Percentiles rank a stretch among this genome's conserved stretches.
phyloP scores from a whole-genome alignment of 106 monocot species.

The Gastrodia elata region DNA sequence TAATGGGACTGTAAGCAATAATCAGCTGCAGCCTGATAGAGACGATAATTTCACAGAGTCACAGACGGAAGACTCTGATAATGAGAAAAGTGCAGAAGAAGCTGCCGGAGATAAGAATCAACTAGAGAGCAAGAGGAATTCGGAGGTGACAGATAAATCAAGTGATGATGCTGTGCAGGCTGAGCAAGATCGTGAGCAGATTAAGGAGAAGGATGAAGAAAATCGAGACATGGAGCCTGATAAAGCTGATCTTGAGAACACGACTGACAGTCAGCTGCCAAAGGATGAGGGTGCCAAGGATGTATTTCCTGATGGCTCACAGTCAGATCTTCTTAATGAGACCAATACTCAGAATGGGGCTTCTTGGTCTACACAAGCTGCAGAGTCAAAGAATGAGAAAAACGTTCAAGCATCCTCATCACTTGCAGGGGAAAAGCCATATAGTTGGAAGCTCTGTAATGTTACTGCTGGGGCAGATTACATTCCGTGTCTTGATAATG shows the following conservation, averaged over 20 bases:
- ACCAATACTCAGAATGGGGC: slow-evolving; percentile 48
- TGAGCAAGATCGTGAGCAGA: slow-evolving; percentile 19
- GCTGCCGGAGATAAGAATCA: slow-evolving; percentile 11
- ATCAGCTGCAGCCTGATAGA: slow-evolving; percentile 6
- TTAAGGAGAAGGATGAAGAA: slow-evolving; percentile 22
- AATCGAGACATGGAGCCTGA: slow-evolving; percentile 21
- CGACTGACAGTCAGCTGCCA: slow-evolving; percentile 14
- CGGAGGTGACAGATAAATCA: slow-evolving; percentile 12
- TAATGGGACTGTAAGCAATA: slow-evolving; percentile 13
- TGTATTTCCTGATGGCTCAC: slow-evolving; percentile 51
- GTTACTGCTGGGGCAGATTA: slow-evolving; percentile 56
- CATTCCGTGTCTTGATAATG: slow-evolving; percentile 97
- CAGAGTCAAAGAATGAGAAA: slow-evolving; percentile 78
- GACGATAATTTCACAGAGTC: slow-evolving; percentile 3
- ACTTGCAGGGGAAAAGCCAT: slow-evolving; percentile 17
- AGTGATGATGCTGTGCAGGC: slow-evolving; percentile 16
- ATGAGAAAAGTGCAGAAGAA: slow-evolving; percentile 10
- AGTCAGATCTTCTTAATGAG: slow-evolving; percentile 79
- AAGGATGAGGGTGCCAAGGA: slow-evolving; percentile 26
- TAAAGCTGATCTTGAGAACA: slow-evolving; percentile 16
- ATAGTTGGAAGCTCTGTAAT: slow-evolving; percentile 84
- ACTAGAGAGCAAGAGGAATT: slow-evolving; percentile 3
- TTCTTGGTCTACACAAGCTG: slow-evolving; percentile 73
- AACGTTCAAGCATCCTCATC: slow-evolving; percentile 32
- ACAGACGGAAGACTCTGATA: neutral